Base-by-base conservation (phyloP, 2,329 filamentous ascomycete species). In the Alternaria gansuensis region DNA sequence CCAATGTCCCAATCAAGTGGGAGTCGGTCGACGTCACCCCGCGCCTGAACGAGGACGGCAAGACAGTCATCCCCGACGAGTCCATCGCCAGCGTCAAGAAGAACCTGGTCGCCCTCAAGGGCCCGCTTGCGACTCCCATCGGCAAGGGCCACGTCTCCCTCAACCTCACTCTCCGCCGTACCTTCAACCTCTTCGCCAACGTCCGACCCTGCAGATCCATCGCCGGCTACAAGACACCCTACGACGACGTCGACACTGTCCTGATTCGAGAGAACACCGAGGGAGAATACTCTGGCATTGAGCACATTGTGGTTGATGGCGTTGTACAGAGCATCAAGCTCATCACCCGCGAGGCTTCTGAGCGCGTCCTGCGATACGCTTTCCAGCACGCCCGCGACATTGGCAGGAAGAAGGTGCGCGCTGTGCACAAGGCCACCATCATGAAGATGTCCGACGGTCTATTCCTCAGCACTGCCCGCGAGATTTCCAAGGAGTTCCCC, bases 391-490 rank as follows among this genome's bases (percentile, higher is more conserved):
- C 95, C 71, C 87, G 95, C 81, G 88, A 92, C 72, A 90, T 97
- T 76, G 93, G 93, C 82, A 91, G 92, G 85, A 93, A 88, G 79
- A 97, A 97, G 90, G 94, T 98, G 75, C 92, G 93, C 77, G 94
- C 93, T 60, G 93, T 98, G 66, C 95, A 99, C 90, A 99, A 99
- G 88, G 95, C 95, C 80, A 98, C 95, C 78, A 99, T 99, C 84
- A 99, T 99, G 95, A 99, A 99, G 89, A 96, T 97, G 92, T 94
- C 90, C 78, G 95, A 99, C 80, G 95, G 95, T 83, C 91, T 99
- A 63, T 99, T 99, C 89, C 87, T 99, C 71, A 91, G 87, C 81
- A 92, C 90, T 64, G 95, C 90, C 71, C 84, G 88, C 70, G 87
- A 95, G 63, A 88, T 99, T 69, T 86, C 92, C 80, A 96, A 96